phyloP scores from a whole-genome alignment of 179 eudicot genomes.

The Drosera spatulata region DNA sequence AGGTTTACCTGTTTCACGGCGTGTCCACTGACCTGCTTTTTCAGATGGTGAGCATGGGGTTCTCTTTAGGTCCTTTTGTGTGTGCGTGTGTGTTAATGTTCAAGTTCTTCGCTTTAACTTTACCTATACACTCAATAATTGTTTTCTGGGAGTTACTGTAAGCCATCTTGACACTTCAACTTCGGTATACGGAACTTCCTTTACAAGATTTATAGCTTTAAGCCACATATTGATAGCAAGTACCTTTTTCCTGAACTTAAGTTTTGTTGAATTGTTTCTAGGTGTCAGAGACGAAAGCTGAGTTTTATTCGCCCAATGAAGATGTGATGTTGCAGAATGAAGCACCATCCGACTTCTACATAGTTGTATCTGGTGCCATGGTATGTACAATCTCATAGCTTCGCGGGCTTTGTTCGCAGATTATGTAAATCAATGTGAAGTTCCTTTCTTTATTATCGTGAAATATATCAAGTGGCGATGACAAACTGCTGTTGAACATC shows the following conservation, averaged over 20 bases:
- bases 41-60: slow-evolving; percentile 56
- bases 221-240: no score
- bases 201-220: background rate
- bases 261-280: slow-evolving; percentile 6
- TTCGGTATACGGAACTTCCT: background rate
- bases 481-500: no score
- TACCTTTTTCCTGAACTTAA: no score
- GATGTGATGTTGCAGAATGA: slow-evolving; percentile 93
- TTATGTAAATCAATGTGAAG: slow-evolving; percentile 6
- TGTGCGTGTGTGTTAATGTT: no score
- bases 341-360: slow-evolving; percentile 89
- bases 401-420: no score
- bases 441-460: background rate
- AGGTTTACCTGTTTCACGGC: slow-evolving; percentile 70
- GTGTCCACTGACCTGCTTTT: slow-evolving; percentile 92
- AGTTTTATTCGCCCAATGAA: slow-evolving; percentile 89
- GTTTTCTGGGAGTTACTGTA: no score
- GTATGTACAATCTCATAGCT: slow-evolving; percentile 16
- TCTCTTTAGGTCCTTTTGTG: no score
- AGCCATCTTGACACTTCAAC: background rate
- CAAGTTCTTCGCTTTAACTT: no score
- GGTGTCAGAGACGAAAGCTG: slow-evolving; percentile 98
- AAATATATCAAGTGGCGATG: no score
- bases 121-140: no score
- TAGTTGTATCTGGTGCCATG: slow-evolving; percentile 77